Evolutionary conservation across 164 flowering plant genomes (phyloP).

Genomic region (Berberis thunbergii): DNA sequence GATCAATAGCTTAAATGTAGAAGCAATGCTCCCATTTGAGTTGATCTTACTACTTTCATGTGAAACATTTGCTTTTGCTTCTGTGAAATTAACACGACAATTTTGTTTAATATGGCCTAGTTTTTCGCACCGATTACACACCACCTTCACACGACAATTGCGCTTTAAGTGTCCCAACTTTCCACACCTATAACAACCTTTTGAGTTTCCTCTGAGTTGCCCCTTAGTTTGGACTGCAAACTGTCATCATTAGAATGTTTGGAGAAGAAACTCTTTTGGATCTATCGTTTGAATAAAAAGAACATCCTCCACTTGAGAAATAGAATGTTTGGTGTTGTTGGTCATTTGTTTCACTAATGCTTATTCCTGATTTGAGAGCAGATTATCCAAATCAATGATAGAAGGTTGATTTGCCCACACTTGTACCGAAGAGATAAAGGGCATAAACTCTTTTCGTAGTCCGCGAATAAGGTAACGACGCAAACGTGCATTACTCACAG

Average conservation of each 20-base stretch:
- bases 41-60: neutral
- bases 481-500: neutral
- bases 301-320: neutral
- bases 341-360: neutral
- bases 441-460: too few species aligned
- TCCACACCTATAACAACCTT: conserved; percentile 1
- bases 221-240: neutral
- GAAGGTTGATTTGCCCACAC: neutral
- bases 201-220: neutral
- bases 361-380: neutral
- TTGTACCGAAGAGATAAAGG: too few species aligned
- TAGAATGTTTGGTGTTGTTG: neutral
- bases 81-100: conserved; percentile 1
- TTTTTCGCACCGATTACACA: neutral
- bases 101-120: neutral
- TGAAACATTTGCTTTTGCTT: neutral
- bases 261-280: neutral
- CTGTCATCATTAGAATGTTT: neutral
- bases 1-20: conserved; percentile 4
- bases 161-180: neutral
- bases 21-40: conserved; percentile 1
- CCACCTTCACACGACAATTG: neutral
- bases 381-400: neutral
- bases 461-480: neutral
- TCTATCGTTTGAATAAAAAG: neutral